These are phyloP conservation scores for Noccaea caerulescens DNA, from an alignment of 345 rosid species.

Conservation along the genomic window DNA sequence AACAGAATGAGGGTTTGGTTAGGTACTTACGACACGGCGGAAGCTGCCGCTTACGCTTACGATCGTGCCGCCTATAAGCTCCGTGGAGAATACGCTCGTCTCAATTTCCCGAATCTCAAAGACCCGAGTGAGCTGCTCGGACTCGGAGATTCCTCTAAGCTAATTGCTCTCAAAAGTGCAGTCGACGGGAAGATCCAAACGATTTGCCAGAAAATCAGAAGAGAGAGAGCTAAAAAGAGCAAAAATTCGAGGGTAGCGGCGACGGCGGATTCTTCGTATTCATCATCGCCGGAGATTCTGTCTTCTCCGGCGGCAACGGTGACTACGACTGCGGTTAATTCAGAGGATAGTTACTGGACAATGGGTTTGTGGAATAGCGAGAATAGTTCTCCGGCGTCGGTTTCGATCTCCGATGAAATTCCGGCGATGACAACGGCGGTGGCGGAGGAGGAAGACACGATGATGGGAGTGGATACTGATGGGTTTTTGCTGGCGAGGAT, in stretches of 20 bases:
- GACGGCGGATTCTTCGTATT: constrained; percentile 43
- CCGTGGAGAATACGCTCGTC: constrained; percentile 87
- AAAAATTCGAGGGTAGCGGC: constrained; percentile 35
- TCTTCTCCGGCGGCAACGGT: constrained; percentile 37
- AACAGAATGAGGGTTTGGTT: constrained; percentile 96
- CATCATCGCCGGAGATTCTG: constrained; percentile 46
- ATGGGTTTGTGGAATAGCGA: constrained; percentile 57
- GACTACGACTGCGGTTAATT: constrained; percentile 21
- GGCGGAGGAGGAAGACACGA: constrained; percentile 49
- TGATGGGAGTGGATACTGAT: constrained; percentile 48
- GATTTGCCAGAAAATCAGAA: constrained; percentile 76
- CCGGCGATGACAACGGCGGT: constrained; percentile 40
- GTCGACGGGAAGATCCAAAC: constrained; percentile 94
- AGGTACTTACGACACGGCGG: constrained; percentile 90
- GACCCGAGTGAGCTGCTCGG: constrained; percentile 65
- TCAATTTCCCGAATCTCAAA: constrained; percentile 81
- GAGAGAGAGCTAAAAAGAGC: constrained; percentile 63
- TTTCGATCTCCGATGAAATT: constrained; percentile 36
- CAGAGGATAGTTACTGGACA: constrained; percentile 52
- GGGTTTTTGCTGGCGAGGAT: constrained; percentile 72
- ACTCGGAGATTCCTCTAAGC: constrained; percentile 59
- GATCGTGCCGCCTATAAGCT: constrained; percentile 99
- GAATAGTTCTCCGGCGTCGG: constrained; percentile 54
- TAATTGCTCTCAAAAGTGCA: constrained; percentile 61
- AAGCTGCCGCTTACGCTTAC: constrained; percentile 94